Conservation (phyloP, 1,139 yeast species). For the Yamadazyma triangularis region DNA sequence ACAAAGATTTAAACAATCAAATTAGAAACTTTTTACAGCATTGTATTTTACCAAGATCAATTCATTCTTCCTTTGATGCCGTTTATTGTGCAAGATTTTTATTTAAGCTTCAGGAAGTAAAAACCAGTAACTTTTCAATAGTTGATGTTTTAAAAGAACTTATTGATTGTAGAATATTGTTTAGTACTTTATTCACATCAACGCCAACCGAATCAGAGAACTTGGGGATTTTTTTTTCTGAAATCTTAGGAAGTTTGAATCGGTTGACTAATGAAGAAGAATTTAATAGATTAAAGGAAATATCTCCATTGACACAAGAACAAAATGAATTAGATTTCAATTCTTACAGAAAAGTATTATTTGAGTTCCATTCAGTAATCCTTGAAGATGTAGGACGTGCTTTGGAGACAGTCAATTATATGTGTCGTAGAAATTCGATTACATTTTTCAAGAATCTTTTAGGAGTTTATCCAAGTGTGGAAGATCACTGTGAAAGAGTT, state of each 20-base stretch:
- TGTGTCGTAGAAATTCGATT: constrained; percentile 78
- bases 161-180: constrained; percentile 47
- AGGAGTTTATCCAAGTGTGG: constrained; percentile 63
- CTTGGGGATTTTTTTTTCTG: constrained; percentile 69
- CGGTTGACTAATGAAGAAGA: constrained; percentile 33
- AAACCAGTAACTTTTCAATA: constrained; percentile 42
- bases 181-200: constrained; percentile 61
- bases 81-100: constrained; percentile 63
- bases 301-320: neutral
- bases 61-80: constrained; percentile 85
- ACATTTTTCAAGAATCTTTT: constrained; percentile 69
- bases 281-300: constrained; percentile 9
- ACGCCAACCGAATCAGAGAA: constrained; percentile 81
- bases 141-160: constrained; percentile 43
- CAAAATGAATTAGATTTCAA: constrained; percentile 19
- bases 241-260: constrained; percentile 45
- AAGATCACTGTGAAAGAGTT: constrained; percentile 60
- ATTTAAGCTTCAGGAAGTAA: constrained; percentile 42
- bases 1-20: constrained; percentile 7
- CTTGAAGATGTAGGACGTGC: constrained; percentile 45
- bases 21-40: constrained; percentile 45
- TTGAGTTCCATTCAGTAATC: constrained; percentile 52
- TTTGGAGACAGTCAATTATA: constrained; percentile 58
- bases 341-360: constrained; percentile 41
- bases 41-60: constrained; percentile 72